Evolutionary conservation across 805 yeast genomes (phyloP).

Genomic region (Candida chilensis): DNA sequence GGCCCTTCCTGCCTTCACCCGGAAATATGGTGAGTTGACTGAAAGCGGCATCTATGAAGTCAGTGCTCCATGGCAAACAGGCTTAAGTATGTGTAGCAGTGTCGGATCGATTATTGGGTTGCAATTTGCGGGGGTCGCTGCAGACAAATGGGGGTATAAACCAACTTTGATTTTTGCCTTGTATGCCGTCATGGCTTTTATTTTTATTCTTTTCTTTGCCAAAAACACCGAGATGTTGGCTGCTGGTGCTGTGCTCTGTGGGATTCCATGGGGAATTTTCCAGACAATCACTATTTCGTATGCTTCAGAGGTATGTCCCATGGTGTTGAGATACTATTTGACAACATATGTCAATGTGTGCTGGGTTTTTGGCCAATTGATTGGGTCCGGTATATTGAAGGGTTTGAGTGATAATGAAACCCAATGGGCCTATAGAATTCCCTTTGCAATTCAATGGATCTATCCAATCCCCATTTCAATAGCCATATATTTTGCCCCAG

Average conservation of each 20-base stretch:
- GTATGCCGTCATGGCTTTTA: slow-evolving; percentile 19
- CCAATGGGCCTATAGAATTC: slow-evolving; percentile 37
- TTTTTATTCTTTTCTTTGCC: slow-evolving; percentile 40
- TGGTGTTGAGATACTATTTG: slow-evolving; percentile 39
- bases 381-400: slow-evolving; percentile 41
- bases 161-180: slow-evolving; percentile 22
- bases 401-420: too few relatives aligned
- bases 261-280: slow-evolving; percentile 49
- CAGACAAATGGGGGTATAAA: slow-evolving; percentile 37
- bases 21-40: slow-evolving; percentile 26
- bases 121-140: slow-evolving; percentile 29
- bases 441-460: slow-evolving; percentile 53
- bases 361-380: slow-evolving; percentile 50
- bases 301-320: slow-evolving; percentile 51
- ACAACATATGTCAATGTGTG: slow-evolving; percentile 41
- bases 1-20: slow-evolving; percentile 23
- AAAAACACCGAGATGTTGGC: slow-evolving; percentile 23
- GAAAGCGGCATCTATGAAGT: slow-evolving; percentile 17
- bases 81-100: slow-evolving; percentile 15
- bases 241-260: slow-evolving; percentile 32
- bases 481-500: slow-evolving; percentile 41
- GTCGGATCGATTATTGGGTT: slow-evolving; percentile 39
- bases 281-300: slow-evolving; percentile 42
- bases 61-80: slow-evolving; percentile 33
- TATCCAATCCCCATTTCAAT: slow-evolving; percentile 43